Conservation (phyloP, 768 basidiomycete genomes). For the Tubosaeta sp. region DNA sequence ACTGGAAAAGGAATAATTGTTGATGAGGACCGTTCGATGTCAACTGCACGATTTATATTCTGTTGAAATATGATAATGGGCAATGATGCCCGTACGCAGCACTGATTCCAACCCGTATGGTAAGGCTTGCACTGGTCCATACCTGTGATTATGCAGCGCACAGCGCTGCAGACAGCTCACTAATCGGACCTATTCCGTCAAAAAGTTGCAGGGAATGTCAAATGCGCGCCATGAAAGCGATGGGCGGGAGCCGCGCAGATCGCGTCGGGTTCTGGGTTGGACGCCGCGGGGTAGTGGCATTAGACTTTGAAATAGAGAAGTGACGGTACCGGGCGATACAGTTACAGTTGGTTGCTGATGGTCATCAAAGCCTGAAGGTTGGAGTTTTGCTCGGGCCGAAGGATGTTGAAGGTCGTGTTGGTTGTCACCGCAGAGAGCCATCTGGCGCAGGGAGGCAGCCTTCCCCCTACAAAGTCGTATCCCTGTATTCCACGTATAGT, state of each 20-base stretch:
- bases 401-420: too few relatives aligned
- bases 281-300: neutral
- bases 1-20: neutral
- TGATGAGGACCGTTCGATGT: neutral
- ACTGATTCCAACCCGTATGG: neutral
- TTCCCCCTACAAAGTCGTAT: too few relatives aligned
- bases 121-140: neutral
- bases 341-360: too few relatives aligned
- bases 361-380: too few relatives aligned
- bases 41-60: constrained; percentile 6
- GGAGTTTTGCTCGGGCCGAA: too few relatives aligned
- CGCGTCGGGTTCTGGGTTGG: neutral
- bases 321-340: neutral
- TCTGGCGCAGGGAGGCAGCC: too few relatives aligned
- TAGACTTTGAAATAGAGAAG: neutral
- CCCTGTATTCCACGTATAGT: too few relatives aligned
- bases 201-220: neutral
- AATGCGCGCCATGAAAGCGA: neutral
- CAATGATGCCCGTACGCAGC: constrained; percentile 4
- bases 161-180: too few relatives aligned
- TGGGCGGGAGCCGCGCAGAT: neutral
- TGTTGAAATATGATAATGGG: neutral
- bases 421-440: too few relatives aligned
- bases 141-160: neutral
- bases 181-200: neutral